Conservation (phyloP, 805 yeast species). For the Yarrowia porcina region DNA sequence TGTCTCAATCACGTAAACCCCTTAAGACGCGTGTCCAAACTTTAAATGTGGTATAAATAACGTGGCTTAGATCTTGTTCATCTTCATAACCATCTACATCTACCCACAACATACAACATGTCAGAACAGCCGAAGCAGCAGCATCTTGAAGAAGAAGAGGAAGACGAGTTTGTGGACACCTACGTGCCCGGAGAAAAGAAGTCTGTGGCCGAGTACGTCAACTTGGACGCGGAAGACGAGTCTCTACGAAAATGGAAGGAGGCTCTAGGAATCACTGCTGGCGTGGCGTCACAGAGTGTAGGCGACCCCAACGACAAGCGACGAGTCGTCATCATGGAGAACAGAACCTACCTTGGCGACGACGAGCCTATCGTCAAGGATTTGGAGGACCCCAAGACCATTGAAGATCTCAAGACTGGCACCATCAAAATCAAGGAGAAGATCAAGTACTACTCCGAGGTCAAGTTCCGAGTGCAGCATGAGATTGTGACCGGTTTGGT, state of each 20-base stretch:
- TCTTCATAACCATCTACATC: neutral
- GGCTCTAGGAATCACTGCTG: neutral
- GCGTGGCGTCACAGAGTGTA: neutral
- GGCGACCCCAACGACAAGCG: slow-evolving; percentile 40
- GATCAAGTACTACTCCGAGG: slow-evolving; percentile 64
- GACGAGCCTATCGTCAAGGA: slow-evolving; percentile 68
- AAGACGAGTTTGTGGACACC: neutral
- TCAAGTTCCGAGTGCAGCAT: slow-evolving; percentile 72
- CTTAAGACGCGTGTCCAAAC: neutral
- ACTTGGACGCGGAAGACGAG: neutral
- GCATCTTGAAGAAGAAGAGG: neutral
- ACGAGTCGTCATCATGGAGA: slow-evolving; percentile 72
- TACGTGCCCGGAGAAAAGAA: neutral
- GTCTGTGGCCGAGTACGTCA: neutral
- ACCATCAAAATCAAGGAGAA: slow-evolving; percentile 77
- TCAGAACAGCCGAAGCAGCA: neutral
- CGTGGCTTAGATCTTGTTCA: neutral
- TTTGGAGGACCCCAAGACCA: slow-evolving; percentile 58
- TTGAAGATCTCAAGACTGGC: slow-evolving; percentile 56
- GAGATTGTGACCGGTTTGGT: slow-evolving; percentile 88
- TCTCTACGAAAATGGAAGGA: neutral
- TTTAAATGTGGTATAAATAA: neutral
- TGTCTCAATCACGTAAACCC: neutral
- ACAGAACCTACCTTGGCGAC: slow-evolving; percentile 67
- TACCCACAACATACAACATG: neutral